Evolutionary conservation across 306 rosid genomes (phyloP).

Genomic region (barrel medic (Medicago truncatula)): MtrunA17r5.0-ANR NC_053045.1:28272001-28272500

Average conservation of each 20-base stretch:
- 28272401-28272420: slow-evolving; percentile 9
- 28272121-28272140: background rate
- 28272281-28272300: slow-evolving; percentile 5
- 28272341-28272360: slow-evolving; percentile 26
- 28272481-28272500: slow-evolving; percentile 12
- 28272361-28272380: slow-evolving; percentile 14
- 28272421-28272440: slow-evolving; percentile 21
- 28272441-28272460: slow-evolving; percentile 4
- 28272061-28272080: background rate
- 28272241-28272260: background rate
- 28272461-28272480: slow-evolving; percentile 33
- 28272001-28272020: too few relatives aligned
- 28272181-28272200: background rate
- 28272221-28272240: background rate
- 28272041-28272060: background rate
- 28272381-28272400: slow-evolving; percentile 28
- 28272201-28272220: background rate
- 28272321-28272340: slow-evolving; percentile 31
- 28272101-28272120: background rate
- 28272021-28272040: too few relatives aligned
- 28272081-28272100: background rate
- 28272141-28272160: background rate
- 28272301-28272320: slow-evolving; percentile 1
- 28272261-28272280: slow-evolving; percentile 11
- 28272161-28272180: background rate